Evolutionary conservation across 129 eudicot species (phyloP).

Genomic region (Flaveria trinervia): DNA sequence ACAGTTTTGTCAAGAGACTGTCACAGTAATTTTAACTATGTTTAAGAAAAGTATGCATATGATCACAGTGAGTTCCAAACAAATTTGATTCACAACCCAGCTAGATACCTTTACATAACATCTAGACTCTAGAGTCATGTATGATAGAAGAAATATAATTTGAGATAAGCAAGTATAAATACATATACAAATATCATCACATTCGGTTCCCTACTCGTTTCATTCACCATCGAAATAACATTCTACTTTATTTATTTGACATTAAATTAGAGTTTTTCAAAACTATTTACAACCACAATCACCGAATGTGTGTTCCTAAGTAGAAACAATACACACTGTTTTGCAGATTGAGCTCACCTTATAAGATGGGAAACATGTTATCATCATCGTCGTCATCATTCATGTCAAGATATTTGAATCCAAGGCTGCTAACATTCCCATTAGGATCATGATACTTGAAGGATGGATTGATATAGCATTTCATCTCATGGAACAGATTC

Average conservation of each 20-base stretch:
- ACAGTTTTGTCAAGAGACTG: too few relatives aligned
- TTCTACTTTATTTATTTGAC: constrained; percentile 10
- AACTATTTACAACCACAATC: constrained; percentile 28
- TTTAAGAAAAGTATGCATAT: not conserved
- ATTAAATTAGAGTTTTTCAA: not conserved
- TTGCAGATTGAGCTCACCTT: constrained; percentile 29
- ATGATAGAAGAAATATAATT: not conserved
- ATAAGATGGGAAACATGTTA: constrained; percentile 54
- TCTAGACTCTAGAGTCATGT: not conserved
- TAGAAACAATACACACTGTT: constrained; percentile 25
- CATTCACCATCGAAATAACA: not conserved
- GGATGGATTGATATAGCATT: constrained; percentile 66
- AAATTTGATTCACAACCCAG: not conserved
- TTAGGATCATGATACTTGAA: constrained; percentile 65
- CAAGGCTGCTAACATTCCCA: constrained; percentile 35
- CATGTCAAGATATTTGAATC: constrained; percentile 61
- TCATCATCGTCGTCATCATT: constrained; percentile 43
- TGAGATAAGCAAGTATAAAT: not conserved
- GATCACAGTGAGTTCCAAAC: not conserved
- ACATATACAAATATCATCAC: not conserved
- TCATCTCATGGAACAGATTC: constrained; percentile 16
- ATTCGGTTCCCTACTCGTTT: not conserved
- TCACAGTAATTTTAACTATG: too few relatives aligned
- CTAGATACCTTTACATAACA: not conserved
- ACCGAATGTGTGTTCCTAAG: constrained; percentile 10